Percentiles rank a stretch among this genome's conserved stretches.
These are phyloP conservation scores for Gastroboletus turbinatus DNA, from an alignment of 1,284 basidiomycete genomes.

Conservation along the genomic window DNA sequence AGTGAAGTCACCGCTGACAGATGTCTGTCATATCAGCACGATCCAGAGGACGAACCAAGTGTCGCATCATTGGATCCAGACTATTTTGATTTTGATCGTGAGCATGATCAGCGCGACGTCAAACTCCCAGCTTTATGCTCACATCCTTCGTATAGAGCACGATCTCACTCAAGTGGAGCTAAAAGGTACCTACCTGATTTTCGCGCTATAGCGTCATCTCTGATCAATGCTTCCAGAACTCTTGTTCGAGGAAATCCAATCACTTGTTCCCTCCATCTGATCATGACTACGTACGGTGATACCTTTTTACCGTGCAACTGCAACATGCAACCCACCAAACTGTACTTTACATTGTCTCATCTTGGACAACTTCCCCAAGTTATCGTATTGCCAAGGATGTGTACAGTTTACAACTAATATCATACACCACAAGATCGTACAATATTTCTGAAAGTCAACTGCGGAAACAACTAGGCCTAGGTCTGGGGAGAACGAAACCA, in stretches of 20 bases:
- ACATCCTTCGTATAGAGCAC: conserved; percentile 44
- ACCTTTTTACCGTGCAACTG: not conserved
- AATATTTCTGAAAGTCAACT: conserved; percentile 3
- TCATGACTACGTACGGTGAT: not conserved
- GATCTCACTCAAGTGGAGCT: conserved; percentile 75
- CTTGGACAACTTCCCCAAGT: not conserved
- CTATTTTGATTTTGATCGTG: conserved; percentile 86
- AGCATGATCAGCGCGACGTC: conserved; percentile 25
- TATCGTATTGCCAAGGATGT: conserved; percentile 2
- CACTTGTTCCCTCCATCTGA: conserved; percentile 59
- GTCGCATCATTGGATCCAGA: conserved; percentile 74
- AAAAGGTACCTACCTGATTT: conserved; percentile 50
- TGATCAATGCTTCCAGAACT: conserved; percentile 40
- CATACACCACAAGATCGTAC: conserved; percentile 23
- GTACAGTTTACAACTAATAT: conserved; percentile 15
- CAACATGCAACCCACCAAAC: not conserved
- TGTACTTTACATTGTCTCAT: not conserved
- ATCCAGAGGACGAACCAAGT: conserved; percentile 81
- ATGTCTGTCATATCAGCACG: conserved; percentile 51
- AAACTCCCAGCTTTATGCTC: conserved; percentile 5
- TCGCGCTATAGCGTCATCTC: conserved; percentile 15
- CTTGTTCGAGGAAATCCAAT: conserved; percentile 66
- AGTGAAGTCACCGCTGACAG: conserved; percentile 9
- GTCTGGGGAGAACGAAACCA: conserved; percentile 1
- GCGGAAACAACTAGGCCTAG: not conserved